A percentile compares a stretch with the other conserved stretches of the same genome.
These are phyloP conservation scores for Epichloe uncinata DNA, from an alignment of 2,329 filamentous ascomycete genomes.

Conservation along the genomic window DNA sequence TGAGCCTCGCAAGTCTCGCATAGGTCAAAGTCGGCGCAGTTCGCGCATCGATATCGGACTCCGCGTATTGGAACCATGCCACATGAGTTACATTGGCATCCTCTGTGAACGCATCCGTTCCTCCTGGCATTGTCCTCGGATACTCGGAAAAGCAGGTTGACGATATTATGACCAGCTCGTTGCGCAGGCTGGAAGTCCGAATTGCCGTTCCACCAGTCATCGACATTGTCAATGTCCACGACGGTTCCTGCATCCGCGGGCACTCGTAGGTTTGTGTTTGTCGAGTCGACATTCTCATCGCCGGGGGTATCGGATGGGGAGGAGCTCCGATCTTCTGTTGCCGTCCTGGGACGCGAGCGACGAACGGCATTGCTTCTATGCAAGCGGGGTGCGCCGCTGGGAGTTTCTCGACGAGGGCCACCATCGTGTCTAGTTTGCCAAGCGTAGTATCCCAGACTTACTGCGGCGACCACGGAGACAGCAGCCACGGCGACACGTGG, in stretches of 20 bases:
- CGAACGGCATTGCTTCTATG: constrained; percentile 57
- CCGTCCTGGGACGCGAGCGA: constrained; percentile 26
- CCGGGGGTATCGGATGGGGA: constrained; percentile 27
- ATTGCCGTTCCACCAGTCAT: constrained; percentile 40
- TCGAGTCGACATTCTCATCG: constrained; percentile 31
- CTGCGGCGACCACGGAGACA: constrained; percentile 41
- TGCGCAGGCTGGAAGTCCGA: constrained; percentile 26
- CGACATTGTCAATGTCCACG: constrained; percentile 26
- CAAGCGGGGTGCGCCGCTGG: constrained; percentile 26
- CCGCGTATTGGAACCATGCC: constrained; percentile 80
- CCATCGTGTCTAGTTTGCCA: constrained; percentile 27
- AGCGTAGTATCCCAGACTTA: constrained; percentile 44
- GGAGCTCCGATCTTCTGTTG: constrained; percentile 25
- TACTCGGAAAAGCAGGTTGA: constrained; percentile 78
- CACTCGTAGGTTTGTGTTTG: constrained; percentile 11
- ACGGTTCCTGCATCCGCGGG: constrained; percentile 25
- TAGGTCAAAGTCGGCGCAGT: constrained; percentile 91
- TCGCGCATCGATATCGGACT: constrained; percentile 85
- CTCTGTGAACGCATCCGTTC: constrained; percentile 83
- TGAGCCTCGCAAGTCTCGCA: constrained; percentile 86
- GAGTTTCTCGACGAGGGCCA: constrained; percentile 10
- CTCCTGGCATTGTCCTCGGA: constrained; percentile 83
- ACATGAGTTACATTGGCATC: constrained; percentile 85
- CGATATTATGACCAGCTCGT: constrained; percentile 61
- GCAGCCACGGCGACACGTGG: constrained; percentile 42